These are phyloP conservation scores for Solanum rostratum DNA, from an alignment of 257 asterid genomes.

Conservation along the genomic window DNA sequence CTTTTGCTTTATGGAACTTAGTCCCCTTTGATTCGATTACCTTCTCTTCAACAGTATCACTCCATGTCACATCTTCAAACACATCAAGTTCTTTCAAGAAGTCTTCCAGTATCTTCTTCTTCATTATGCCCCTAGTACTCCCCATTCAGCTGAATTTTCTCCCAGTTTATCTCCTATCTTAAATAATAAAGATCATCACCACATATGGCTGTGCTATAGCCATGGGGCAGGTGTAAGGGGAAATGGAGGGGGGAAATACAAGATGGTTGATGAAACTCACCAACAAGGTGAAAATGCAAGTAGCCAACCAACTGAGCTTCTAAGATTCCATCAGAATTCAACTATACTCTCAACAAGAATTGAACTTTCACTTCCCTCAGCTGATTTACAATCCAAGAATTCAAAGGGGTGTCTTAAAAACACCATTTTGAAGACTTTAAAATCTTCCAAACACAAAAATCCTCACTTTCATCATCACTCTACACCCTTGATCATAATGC, in stretches of 20 bases:
- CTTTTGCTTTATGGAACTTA: constrained; percentile 44
- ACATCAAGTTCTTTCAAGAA: constrained; percentile 5
- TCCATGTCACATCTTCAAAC: constrained; percentile 3
- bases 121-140: not conserved
- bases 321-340: not conserved
- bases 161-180: not conserved
- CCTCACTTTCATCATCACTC: constrained; percentile 1
- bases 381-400: not conserved
- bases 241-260: not conserved
- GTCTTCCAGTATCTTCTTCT: constrained; percentile 26
- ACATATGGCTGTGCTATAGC: not conserved
- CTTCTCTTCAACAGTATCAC: not conserved
- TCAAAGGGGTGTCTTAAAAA: constrained; percentile 6
- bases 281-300: not conserved
- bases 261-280: not conserved
- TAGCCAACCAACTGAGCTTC: not conserved
- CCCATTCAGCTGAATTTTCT: not conserved
- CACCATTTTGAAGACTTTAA: constrained; percentile 32
- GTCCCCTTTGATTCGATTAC: not conserved
- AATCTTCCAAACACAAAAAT: constrained; percentile 17
- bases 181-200: not conserved
- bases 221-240: not conserved
- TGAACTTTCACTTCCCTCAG: not conserved
- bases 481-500: not conserved
- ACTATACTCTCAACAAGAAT: not conserved